Evolutionary conservation across 2,329 filamentous ascomycete species (phyloP).

Genomic region (Daldinia eschscholtzii): DNA sequence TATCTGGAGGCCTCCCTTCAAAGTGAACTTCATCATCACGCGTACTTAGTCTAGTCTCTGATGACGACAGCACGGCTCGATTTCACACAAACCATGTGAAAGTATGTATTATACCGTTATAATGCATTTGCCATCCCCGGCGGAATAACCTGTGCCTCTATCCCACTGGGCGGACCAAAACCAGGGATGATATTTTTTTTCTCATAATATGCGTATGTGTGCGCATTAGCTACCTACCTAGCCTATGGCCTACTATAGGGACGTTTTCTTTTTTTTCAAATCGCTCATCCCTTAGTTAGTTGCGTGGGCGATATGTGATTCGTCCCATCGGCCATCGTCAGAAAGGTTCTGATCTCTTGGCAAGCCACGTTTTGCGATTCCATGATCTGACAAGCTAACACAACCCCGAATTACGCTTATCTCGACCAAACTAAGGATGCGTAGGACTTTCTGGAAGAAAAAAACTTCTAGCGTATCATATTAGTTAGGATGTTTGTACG

Average conservation of each 20-base stretch:
- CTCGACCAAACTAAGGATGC: background rate
- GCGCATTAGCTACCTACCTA: too few relatives aligned
- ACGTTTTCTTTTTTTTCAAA: background rate
- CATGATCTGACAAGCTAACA: background rate
- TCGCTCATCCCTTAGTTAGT: background rate
- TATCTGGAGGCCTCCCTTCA: constrained; percentile 4
- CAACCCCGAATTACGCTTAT: constrained; percentile 1
- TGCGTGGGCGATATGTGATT: background rate
- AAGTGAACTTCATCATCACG: background rate
- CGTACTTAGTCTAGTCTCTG: background rate
- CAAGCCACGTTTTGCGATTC: constrained; percentile 4
- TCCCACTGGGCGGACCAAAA: background rate
- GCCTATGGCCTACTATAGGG: background rate
- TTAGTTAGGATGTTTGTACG: background rate
- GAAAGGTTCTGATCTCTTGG: background rate
- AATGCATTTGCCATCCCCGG: background rate
- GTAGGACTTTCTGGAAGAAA: constrained; percentile 1
- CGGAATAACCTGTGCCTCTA: background rate
- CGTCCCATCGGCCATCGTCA: background rate
- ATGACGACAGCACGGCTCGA: background rate
- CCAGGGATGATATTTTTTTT: background rate
- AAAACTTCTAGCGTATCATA: background rate
- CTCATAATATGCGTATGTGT: background rate
- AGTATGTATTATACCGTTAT: background rate
- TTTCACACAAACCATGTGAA: background rate